Evolutionary conservation across 495 filamentous ascomycete species (phyloP), one percentile per base, ranked within the genome.

Genomic region (Tuber borchii): DNA sequence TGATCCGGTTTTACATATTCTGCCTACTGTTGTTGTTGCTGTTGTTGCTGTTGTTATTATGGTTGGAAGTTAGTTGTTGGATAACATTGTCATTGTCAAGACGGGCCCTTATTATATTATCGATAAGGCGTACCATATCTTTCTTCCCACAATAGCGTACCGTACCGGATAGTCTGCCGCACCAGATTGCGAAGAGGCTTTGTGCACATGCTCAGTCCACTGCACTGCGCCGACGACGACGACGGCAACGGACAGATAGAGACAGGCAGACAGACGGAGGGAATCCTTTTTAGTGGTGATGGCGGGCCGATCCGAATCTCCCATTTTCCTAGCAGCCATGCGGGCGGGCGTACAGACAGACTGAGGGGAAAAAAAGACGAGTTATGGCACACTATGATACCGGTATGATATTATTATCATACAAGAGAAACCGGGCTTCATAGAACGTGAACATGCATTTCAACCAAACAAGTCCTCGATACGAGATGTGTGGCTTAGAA

Each of bases 11-110:
- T 65, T 65, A 31, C 26, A 65, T 65, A 65, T 65, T 65, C 16
- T 65, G 2, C 26, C 56, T 16, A 65, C 31, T 65, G 10, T 31
- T 26, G 48, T 56, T 56, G 48, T 56, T 43, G 42, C 10, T 46
- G 45, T 46, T 46, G 45, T 46, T 46, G 12, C 12, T 46, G 45
- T 46, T 65, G n/a, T 31, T 31, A 31, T 31, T 12, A n/a, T 65
- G 31, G 56, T 65, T 65, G 12, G 6, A 14, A 17, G 56, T 31
- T 31, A 16, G 56, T 31, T 65, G 56, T 65, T 65, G 56, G 56
- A 65, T 31, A 65, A 65, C 56, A 65, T 31, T n/a, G 56, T 65
- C 56, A 65, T 65, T 65, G 56, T 65, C n/a, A 65, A 65, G 48
- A 31, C 56, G 56, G n/a, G 12, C 26, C 56, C 12, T 65, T 31